phyloP scores from a whole-genome alignment of 2,329 filamentous ascomycete genomes.

The Venturia oleaginea region DNA sequence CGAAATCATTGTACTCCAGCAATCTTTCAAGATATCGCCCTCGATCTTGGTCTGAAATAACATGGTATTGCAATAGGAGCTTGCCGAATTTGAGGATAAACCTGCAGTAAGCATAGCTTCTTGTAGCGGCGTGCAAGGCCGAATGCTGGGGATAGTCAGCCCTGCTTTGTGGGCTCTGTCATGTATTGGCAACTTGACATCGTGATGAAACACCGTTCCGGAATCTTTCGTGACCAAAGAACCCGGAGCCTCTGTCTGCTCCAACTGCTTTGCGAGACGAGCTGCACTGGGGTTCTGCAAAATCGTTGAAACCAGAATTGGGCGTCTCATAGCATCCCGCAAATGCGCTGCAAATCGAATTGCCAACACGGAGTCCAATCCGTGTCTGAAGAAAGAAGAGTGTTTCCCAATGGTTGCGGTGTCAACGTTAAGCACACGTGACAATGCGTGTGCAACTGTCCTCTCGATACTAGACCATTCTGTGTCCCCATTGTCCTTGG shows the following conservation, averaged over 20 bases:
- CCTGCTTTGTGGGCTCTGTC: neutral
- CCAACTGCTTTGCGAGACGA: conserved; percentile 7
- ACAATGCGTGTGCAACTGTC: conserved; percentile 46
- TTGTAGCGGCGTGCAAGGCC: conserved; percentile 81
- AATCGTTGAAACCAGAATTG: conserved; percentile 11
- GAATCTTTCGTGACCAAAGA: neutral
- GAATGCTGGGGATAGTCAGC: conserved; percentile 14
- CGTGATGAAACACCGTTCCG: neutral
- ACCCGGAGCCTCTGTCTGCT: neutral
- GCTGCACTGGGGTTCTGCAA: conserved; percentile 11
- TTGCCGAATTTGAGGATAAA: conserved; percentile 35
- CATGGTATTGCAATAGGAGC: conserved; percentile 62
- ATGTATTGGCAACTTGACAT: neutral
- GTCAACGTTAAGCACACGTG: conserved; percentile 40
- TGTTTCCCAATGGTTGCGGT: conserved; percentile 46
- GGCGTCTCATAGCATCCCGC: conserved; percentile 24
- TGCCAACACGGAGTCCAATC: conserved; percentile 74
- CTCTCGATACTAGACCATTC: conserved; percentile 49
- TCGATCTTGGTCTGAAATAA: conserved; percentile 51
- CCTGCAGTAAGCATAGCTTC: conserved; percentile 62
- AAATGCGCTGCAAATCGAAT: conserved; percentile 59
- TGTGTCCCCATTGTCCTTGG: conserved; percentile 25
- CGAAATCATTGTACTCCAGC: conserved; percentile 54
- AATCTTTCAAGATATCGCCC: conserved; percentile 40
- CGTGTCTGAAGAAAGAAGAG: conserved; percentile 68